phyloP scores from a whole-genome alignment of 2,329 filamentous ascomycete genomes.

The Colletotrichum orchidophilum region DNA sequence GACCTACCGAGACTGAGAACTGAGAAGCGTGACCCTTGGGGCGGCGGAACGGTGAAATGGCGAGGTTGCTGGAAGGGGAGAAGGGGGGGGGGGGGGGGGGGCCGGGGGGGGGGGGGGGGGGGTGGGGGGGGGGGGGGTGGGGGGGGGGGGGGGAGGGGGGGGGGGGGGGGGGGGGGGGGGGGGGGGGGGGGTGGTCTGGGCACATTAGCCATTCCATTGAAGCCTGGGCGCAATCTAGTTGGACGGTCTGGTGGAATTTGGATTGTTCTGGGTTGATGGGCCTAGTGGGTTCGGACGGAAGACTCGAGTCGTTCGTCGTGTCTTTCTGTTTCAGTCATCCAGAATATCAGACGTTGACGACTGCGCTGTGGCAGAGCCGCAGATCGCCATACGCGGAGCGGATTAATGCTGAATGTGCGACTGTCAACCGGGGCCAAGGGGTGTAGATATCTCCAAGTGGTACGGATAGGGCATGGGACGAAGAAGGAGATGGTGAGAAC shows the following conservation, averaged over 20 bases:
- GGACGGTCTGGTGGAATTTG: not conserved
- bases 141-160: too few relatives aligned
- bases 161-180: too few relatives aligned
- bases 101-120: too few relatives aligned
- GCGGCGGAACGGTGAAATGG: not conserved
- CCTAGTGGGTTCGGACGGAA: conserved; percentile 4
- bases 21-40: not conserved
- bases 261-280: not conserved
- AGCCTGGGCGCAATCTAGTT: not conserved
- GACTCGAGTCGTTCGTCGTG: conserved; percentile 7
- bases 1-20: not conserved
- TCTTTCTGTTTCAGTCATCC: conserved; percentile 2
- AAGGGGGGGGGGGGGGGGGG: too few relatives aligned
- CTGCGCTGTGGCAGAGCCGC: not conserved
- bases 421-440: not conserved
- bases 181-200: too few relatives aligned
- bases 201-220: not conserved
- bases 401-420: not conserved
- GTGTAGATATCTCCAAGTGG: not conserved
- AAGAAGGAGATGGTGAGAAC: too few relatives aligned
- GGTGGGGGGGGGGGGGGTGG: too few relatives aligned
- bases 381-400: conserved; percentile 8
- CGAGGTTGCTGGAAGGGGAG: too few relatives aligned
- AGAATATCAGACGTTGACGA: conserved; percentile 12
- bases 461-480: too few relatives aligned